Evolutionary conservation across 73 alveolate species (phyloP).

Genomic region (Uronychia setigera): DNA sequence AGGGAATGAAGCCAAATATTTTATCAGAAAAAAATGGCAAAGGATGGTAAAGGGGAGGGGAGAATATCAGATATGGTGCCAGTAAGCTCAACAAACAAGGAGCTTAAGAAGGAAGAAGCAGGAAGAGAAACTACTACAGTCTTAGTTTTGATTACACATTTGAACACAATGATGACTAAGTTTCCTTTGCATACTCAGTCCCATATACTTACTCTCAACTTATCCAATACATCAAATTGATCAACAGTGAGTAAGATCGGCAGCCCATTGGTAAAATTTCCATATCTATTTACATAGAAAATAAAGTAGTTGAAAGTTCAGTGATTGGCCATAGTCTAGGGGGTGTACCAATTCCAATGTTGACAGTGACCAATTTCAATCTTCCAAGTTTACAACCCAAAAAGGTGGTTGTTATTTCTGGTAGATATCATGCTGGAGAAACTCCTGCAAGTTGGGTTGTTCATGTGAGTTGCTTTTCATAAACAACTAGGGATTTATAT

Average conservation of each 20-base stretch:
- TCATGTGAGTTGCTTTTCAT: constrained; percentile 29
- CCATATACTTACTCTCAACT: constrained; percentile 75
- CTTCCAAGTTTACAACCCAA: constrained; percentile 29
- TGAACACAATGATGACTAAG: constrained; percentile 69
- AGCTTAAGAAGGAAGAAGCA: neutral
- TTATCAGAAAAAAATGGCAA: neutral
- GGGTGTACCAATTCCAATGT: constrained; percentile 76
- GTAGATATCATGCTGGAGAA: constrained; percentile 81
- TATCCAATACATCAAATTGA: constrained; percentile 34
- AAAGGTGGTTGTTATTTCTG: constrained; percentile 58
- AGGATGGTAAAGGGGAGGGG: constrained; percentile 26
- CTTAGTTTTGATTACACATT: constrained; percentile 71
- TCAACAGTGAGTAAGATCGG: constrained; percentile 3
- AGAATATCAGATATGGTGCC: constrained; percentile 1
- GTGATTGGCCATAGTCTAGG: constrained; percentile 48
- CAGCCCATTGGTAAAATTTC: neutral
- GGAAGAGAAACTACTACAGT: constrained; percentile 26
- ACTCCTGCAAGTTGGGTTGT: constrained; percentile 73
- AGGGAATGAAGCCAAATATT: neutral
- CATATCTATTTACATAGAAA: neutral
- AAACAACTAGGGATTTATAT: neutral
- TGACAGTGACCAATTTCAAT: constrained; percentile 64
- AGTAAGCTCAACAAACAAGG: constrained; percentile 21
- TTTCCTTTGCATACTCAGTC: constrained; percentile 74
- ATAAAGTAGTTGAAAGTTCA: neutral